A percentile compares a stretch with the other conserved stretches of the same genome.
These are phyloP conservation scores for Podospora pseudopauciseta DNA, from an alignment of 495 filamentous ascomycete genomes.

Conservation along the genomic window DNA sequence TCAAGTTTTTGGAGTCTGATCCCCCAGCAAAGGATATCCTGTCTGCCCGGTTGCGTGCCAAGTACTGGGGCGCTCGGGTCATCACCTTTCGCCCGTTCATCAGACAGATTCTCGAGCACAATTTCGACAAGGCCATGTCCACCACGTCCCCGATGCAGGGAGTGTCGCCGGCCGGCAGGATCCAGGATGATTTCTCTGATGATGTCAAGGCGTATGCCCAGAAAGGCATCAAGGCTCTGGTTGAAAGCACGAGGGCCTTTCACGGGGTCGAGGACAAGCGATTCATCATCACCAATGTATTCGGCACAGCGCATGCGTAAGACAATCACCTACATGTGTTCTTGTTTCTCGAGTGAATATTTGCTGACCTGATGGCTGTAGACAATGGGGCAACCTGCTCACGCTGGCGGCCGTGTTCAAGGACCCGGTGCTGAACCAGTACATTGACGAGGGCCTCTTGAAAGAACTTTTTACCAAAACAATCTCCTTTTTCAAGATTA, in stretches of 20 bases:
- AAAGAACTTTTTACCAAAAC: conserved; percentile 57
- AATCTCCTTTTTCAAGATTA: conserved; percentile 62
- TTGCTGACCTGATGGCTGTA: conserved; percentile 33
- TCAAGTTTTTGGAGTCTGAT: conserved; percentile 64
- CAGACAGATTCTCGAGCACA: conserved; percentile 55
- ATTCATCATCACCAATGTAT: conserved; percentile 87
- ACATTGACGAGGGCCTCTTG: conserved; percentile 51
- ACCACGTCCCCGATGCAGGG: conserved; percentile 26
- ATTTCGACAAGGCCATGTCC: conserved; percentile 32
- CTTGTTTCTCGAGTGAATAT: conserved; percentile 9
- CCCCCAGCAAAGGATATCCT: conserved; percentile 73
- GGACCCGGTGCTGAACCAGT: conserved; percentile 51
- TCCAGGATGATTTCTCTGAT: conserved; percentile 39
- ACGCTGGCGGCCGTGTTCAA: conserved; percentile 75
- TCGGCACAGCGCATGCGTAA: conserved; percentile 96
- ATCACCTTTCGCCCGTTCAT: conserved; percentile 86
- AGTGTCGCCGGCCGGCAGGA: conserved; percentile 23
- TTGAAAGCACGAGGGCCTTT: conserved; percentile 83
- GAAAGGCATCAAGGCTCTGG: conserved; percentile 65
- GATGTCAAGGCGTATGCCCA: conserved; percentile 51
- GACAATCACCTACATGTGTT: conserved; percentile 32
- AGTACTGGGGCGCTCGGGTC: conserved; percentile 88
- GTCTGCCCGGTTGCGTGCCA: conserved; percentile 78
- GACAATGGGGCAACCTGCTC: conserved; percentile 95
- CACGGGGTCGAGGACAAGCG: conserved; percentile 63